Conservation (phyloP, 2,329 filamentous ascomycete genomes). For the Verticillium albo-atrum region DNA sequence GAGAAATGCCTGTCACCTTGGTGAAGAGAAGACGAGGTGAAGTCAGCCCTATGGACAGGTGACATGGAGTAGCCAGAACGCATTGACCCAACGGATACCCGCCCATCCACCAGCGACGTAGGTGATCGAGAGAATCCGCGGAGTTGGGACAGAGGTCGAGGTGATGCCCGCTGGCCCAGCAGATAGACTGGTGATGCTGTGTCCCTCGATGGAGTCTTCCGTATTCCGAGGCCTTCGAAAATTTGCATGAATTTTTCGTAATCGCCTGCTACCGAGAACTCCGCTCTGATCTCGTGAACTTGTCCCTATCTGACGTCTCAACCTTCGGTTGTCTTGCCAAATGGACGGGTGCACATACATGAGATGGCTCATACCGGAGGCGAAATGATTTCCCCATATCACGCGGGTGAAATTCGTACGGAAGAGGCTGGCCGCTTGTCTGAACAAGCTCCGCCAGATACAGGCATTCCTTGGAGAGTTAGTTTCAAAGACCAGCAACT, state of each 20-base stretch:
- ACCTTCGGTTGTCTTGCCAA: no score
- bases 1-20: not conserved
- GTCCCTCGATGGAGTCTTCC: not conserved
- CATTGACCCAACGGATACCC: not conserved
- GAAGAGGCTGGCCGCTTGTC: not conserved
- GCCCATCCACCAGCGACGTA: not conserved
- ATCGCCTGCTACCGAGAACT: not conserved
- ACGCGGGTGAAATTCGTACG: not conserved
- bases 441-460: not conserved
- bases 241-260: not conserved
- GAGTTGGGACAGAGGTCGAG: not conserved
- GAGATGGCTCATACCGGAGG: not conserved
- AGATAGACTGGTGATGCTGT: not conserved
- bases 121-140: not conserved
- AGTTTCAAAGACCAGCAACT: not conserved
- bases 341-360: not conserved
- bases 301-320: not conserved
- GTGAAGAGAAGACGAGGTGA: not conserved
- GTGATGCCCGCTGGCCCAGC: not conserved
- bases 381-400: not conserved
- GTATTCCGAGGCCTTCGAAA: not conserved
- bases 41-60: not conserved
- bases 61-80: not conserved
- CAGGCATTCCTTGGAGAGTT: not conserved
- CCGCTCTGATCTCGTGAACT: not conserved